Evolutionary conservation across 345 rosid species (phyloP), one percentile per base, ranked within the genome.

Genomic region (Eucalyptus cloeziana): DNA sequence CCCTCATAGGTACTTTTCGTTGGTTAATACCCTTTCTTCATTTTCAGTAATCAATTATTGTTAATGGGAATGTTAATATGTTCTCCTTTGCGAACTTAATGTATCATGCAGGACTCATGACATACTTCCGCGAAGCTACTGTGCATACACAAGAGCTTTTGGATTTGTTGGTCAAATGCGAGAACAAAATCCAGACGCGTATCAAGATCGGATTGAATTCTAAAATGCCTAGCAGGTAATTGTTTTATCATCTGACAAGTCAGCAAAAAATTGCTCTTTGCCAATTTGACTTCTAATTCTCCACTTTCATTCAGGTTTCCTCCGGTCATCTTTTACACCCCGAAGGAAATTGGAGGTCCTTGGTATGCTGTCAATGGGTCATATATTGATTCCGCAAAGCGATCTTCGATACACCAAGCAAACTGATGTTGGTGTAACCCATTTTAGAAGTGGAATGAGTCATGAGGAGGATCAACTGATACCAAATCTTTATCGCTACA

Each of bases 301-400:
- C 44, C 85, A 13, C 60, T 45, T 25, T 87, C 56, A 76, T 89
- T 90, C 95, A 98, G 99, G 89, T 98, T 98, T 93, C 99, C 99
- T 89, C 99, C 99, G 49, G 99, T 98, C 69, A 98, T 98, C 88
- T 98, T 98, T 90, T 98, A 98, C 92, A 97, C 99, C 12, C 99
- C 99, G 17, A 98, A 98, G 91, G 99, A 98, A 94, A 98, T 98
- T 90, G 99, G 99, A 90, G 99, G 99, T 45, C 96, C n/a, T 98
- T 87, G 99, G 99, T 69, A 98, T 97, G 99, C 86, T 98, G 79
- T 98, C 99, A 60, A 98, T 98, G 99, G 99, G 99, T 89, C 99
- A 98, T 90, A 97, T 98, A 89, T 94, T 98, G 97, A 98, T 98
- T 90, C 99, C 99, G 13, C 99, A 98, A 91, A 98, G 99, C 88